phyloP scores from a whole-genome alignment of 192 early-diverging fungal species.

The Mortierella hygrophila region DNA sequence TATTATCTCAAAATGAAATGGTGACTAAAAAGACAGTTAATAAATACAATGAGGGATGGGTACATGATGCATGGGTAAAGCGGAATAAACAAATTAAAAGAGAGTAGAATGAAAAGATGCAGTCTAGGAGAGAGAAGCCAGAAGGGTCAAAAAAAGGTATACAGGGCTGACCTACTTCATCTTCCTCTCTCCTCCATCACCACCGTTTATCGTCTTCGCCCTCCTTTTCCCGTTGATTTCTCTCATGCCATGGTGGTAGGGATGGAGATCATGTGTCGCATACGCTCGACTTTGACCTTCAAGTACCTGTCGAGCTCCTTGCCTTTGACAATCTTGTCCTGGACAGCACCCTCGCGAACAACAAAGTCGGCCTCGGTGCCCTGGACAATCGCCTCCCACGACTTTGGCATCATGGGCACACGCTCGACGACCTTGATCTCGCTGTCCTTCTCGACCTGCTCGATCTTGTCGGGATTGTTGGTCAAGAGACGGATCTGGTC shows the following conservation, averaged over 20 bases:
- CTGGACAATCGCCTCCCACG: slow-evolving; percentile 70
- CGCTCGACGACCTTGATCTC: slow-evolving; percentile 83
- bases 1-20: not conserved
- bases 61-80: not conserved
- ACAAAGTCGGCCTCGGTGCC: slow-evolving; percentile 36
- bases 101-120: slow-evolving; percentile 2
- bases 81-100: not conserved
- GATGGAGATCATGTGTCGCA: slow-evolving; percentile 91
- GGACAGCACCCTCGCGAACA: slow-evolving; percentile 40
- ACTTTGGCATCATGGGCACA: slow-evolving; percentile 91
- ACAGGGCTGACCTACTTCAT: not conserved
- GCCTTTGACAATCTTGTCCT: slow-evolving; percentile 49
- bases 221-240: not conserved
- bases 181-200: not conserved
- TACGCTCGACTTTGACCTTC: slow-evolving; percentile 89
- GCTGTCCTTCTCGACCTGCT: slow-evolving; percentile 76
- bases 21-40: slow-evolving; percentile 8
- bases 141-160: not conserved
- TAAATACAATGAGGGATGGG: not conserved
- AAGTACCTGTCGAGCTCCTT: slow-evolving; percentile 87
- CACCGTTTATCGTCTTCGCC: not conserved
- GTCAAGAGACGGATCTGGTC: slow-evolving; percentile 86
- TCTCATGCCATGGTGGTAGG: slow-evolving; percentile 49
- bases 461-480: slow-evolving; percentile 96
- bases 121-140: not conserved